Evolutionary conservation across 768 basidiomycete genomes (phyloP).

Genomic region (Lactarius psammicola): DNA sequence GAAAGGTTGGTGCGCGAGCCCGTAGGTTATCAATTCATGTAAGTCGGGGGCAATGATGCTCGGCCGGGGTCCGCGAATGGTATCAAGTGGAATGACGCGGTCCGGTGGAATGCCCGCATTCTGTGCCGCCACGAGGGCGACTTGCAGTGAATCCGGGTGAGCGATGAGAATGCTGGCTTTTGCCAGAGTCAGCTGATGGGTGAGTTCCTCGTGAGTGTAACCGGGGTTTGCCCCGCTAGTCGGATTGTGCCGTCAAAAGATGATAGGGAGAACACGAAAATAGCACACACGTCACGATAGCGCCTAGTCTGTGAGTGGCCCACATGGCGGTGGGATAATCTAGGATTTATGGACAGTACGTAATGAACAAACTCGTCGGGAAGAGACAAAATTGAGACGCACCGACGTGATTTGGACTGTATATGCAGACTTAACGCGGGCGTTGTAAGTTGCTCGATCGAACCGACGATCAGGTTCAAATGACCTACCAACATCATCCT

Average conservation of each 20-base stretch:
- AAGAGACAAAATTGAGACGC: not conserved
- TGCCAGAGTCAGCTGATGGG: constrained; percentile 47
- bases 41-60: constrained; percentile 35
- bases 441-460: not conserved
- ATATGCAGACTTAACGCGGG: constrained; percentile 29
- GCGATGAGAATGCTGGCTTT: constrained; percentile 34
- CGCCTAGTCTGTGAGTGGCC: constrained; percentile 33
- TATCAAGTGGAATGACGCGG: constrained; percentile 35
- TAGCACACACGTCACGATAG: constrained; percentile 30
- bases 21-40: constrained; percentile 48
- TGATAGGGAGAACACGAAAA: not conserved
- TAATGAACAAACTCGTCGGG: not conserved
- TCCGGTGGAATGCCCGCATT: constrained; percentile 35
- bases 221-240: constrained; percentile 60
- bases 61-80: not conserved
- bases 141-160: constrained; percentile 33
- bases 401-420: constrained; percentile 35
- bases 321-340: constrained; percentile 28
- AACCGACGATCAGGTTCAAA: too few relatives aligned
- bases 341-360: not conserved
- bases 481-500: constrained; percentile 42
- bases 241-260: not conserved
- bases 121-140: constrained; percentile 36
- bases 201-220: constrained; percentile 57
- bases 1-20: constrained; percentile 36